These are phyloP conservation scores for Neospermospora avenae DNA, from an alignment of 2,329 filamentous ascomycete species.

Conservation along the genomic window DNA sequence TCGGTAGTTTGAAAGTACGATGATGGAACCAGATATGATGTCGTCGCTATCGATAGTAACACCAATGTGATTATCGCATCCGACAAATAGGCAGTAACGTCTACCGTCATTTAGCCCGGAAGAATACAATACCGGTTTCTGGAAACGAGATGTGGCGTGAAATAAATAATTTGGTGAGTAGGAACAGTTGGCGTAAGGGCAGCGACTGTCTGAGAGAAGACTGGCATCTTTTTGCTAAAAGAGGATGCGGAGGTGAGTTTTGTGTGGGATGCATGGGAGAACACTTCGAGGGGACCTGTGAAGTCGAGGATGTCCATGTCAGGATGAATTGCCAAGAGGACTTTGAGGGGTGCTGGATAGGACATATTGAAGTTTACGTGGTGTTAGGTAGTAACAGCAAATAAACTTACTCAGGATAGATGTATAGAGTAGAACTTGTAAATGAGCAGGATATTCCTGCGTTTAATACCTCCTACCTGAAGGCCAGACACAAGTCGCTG, in stretches of 20 bases:
- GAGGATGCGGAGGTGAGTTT: slow-evolving; percentile 27
- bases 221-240: slow-evolving; percentile 23
- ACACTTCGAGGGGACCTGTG: slow-evolving; percentile 53
- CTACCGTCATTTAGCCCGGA: no score
- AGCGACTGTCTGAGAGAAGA: slow-evolving; percentile 49
- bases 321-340: slow-evolving; percentile 52
- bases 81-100: no score
- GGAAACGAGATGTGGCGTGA: slow-evolving; percentile 71
- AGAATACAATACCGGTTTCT: slow-evolving; percentile 63
- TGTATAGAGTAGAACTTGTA: no score
- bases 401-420: no score
- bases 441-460: no score
- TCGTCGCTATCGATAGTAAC: no score
- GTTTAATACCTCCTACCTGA: no score
- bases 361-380: slow-evolving; percentile 12
- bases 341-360: slow-evolving; percentile 42
- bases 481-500: no score
- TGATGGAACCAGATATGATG: no score
- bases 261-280: slow-evolving; percentile 48
- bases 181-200: slow-evolving; percentile 37
- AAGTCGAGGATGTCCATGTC: slow-evolving; percentile 53
- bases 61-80: no score
- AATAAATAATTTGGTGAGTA: slow-evolving; percentile 60
- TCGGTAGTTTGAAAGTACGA: no score
- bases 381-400: neutral